Evolutionary conservation across 1,284 basidiomycete species (phyloP), one percentile per base, ranked within the genome.

Genomic region (Salmacisia buchloeana): DNA sequence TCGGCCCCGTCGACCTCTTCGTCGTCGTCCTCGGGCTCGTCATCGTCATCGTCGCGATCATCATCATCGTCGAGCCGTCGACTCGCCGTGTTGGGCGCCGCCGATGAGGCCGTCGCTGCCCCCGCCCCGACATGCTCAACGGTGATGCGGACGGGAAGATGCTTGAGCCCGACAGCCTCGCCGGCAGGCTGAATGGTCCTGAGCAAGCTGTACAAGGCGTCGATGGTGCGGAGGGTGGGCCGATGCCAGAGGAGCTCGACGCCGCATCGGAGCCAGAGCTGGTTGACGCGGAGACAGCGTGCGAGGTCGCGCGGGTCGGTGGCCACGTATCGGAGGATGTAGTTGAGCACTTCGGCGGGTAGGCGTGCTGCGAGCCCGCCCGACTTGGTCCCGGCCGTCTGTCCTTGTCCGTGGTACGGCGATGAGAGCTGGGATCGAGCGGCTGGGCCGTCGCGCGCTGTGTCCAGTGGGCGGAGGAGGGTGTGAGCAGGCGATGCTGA

Each of bases 161-260:
- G 46, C 46, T 52, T 52, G 7, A 52, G 46, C 29, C 46, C 46
- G 46, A 52, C 46, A 27, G 23, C 7, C 54, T 35, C 34, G 2
- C 54, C 33, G 12, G 34, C 34, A 15, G 34, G 54, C 33, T 52
- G 46, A 1, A 52, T 15, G 15, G 46, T 52, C 7, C 46, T 21
- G 46, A 52, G 46, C 5, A 52, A 25, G 25, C 89, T 89, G 78
- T 88, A 85, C 59, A 94, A 85, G 46, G 88, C 9, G 23, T 88
- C 59, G 85, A 83, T 64, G 87, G 84, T 66, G 62, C 86, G 83
- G 77, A 94, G 88, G 61, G 84, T 84, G 18, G 94, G 94, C 72
- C 91, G 89, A 80, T 94, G 89, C 94, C 94, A 99, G 23, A 98
- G 85, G 21, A 97, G 85, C 80, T 97, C 92, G 61, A 94, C 92